Percentiles rank a stretch among this genome's conserved stretches.
Conservation (phyloP, 441 rosid species). For the Bocquillonia castaneifolia region DNA sequence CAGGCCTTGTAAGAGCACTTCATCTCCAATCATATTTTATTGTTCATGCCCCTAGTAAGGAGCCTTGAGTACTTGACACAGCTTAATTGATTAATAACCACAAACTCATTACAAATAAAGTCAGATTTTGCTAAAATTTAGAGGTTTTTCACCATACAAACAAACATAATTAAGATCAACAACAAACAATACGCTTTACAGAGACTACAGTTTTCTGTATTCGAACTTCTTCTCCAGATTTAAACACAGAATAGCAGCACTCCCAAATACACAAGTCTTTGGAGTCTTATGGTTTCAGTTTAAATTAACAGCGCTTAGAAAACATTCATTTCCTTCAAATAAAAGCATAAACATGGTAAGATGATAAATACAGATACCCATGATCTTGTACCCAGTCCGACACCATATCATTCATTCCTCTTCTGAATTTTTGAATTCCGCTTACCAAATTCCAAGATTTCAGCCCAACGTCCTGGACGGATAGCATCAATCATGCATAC, state of each 20-base stretch:
- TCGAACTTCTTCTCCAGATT: constrained; percentile 26
- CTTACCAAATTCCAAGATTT: constrained; percentile 12
- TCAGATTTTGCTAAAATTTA: not conserved
- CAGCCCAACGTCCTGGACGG: constrained; percentile 24
- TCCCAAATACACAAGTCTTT: constrained; percentile 23
- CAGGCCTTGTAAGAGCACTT: not conserved
- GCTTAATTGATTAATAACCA: not conserved
- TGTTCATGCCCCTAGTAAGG: not conserved
- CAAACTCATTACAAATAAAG: not conserved
- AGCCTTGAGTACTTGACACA: not conserved
- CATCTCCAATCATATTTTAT: not conserved
- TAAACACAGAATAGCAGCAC: constrained; percentile 17
- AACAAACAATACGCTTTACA: constrained; percentile 42
- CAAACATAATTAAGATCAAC: constrained; percentile 24
- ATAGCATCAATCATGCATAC: constrained; percentile 18
- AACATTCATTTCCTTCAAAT: constrained; percentile 17
- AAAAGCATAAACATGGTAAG: constrained; percentile 13
- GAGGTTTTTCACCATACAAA: constrained; percentile 22
- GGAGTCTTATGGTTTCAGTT: constrained; percentile 21
- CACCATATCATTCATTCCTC: constrained; percentile 9
- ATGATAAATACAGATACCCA: constrained; percentile 22
- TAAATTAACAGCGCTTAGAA: constrained; percentile 22
- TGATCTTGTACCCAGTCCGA: constrained; percentile 31
- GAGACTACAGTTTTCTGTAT: constrained; percentile 27
- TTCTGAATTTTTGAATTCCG: constrained; percentile 4